Conservation (phyloP, 1,139 yeast genomes). For the Chernovozyma aurita region DNA sequence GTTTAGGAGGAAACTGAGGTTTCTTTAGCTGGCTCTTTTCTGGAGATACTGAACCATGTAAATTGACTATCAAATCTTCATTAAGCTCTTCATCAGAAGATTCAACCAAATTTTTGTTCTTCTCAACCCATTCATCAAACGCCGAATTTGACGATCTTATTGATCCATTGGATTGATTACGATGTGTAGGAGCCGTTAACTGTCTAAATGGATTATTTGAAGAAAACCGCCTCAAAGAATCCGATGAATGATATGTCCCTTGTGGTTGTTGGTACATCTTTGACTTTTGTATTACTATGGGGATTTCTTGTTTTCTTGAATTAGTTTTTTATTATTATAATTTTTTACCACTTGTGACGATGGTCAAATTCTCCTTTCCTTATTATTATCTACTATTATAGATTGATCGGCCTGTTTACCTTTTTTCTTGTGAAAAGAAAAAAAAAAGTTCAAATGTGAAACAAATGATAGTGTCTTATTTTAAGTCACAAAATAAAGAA, state of each 20-base stretch:
- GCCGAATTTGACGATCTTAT: constrained; percentile 21
- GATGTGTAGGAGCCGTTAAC: constrained; percentile 3
- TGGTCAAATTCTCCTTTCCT: no score
- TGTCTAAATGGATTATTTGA: constrained; percentile 57
- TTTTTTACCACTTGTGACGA: no score
- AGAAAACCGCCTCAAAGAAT: constrained; percentile 46
- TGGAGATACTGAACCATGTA: constrained; percentile 7
- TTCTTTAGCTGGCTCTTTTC: constrained; percentile 10
- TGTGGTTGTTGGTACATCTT: constrained; percentile 43
- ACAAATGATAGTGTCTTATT: no score
- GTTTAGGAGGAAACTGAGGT: constrained; percentile 24
- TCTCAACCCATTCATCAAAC: constrained; percentile 51
- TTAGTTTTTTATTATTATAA: no score
- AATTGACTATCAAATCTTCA: constrained; percentile 12
- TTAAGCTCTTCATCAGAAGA: constrained; percentile 41
- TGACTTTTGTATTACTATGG: no score
- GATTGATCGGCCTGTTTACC: no score
- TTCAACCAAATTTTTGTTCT: constrained; percentile 41
- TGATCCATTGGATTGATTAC: constrained; percentile 15
- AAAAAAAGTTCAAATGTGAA: no score
- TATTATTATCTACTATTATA: no score
- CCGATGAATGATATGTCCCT: constrained; percentile 30
- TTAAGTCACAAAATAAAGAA: no score
- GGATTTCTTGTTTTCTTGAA: no score
- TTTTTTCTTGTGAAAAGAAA: no score